Evolutionary conservation across 495 filamentous ascomycete genomes (phyloP).

Genomic region (Xylaria castorea): DNA sequence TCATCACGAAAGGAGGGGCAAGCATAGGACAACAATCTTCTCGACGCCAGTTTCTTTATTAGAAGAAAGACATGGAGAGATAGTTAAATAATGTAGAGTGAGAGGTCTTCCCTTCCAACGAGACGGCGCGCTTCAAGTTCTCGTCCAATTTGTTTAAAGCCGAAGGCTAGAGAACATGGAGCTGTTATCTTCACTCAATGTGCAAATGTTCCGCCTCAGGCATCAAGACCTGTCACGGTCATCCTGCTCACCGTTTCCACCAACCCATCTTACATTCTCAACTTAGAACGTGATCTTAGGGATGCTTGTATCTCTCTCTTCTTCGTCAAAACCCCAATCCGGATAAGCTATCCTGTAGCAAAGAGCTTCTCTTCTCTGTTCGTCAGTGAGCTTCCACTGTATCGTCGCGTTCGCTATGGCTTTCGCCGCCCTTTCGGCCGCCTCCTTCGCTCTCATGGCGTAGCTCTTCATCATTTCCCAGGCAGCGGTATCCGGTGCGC

Average conservation of each 20-base stretch:
- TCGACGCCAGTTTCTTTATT: not conserved
- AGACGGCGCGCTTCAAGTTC: not conserved
- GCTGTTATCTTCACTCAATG: not conserved
- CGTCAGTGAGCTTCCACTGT: conserved; percentile 23
- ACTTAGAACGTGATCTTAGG: not conserved
- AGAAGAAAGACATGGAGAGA: not conserved
- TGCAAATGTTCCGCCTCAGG: not conserved
- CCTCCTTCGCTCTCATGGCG: conserved; percentile 2
- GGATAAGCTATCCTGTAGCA: conserved; percentile 18
- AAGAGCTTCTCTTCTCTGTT: conserved; percentile 13
- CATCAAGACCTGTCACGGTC: not conserved
- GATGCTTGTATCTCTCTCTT: not conserved
- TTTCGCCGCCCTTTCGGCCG: conserved; percentile 16
- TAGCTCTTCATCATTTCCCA: conserved; percentile 16
- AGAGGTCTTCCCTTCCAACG: not conserved
- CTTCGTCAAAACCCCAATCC: not conserved
- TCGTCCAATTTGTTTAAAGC: not conserved
- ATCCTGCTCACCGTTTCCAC: not conserved
- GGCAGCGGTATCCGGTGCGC: not conserved
- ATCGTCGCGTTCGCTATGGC: conserved; percentile 14
- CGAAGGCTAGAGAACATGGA: not conserved
- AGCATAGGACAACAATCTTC: not conserved
- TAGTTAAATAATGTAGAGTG: too few species aligned
- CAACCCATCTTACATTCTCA: not conserved
- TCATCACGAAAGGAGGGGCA: not conserved